Evolutionary conservation across 352 stramenopile species (phyloP).

Genomic region (Peronospora belbahrii): DNA sequence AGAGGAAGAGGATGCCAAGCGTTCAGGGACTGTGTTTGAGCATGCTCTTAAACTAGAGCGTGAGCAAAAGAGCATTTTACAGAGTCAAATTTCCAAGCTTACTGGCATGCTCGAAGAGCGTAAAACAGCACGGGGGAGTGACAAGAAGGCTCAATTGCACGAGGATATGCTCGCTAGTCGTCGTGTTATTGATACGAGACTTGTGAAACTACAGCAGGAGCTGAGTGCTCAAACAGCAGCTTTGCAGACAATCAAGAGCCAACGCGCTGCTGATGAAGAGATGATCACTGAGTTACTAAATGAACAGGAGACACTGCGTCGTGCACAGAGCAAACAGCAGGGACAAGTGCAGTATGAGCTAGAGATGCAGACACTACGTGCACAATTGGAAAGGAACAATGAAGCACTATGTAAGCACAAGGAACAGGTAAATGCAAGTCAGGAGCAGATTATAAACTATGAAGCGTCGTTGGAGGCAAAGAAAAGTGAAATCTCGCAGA

Average conservation of each 20-base stretch:
- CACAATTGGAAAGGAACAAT: slow-evolving; percentile 66
- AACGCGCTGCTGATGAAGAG: slow-evolving; percentile 64
- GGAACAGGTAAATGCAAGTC: slow-evolving; percentile 54
- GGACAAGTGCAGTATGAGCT: slow-evolving; percentile 47
- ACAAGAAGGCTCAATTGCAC: slow-evolving; percentile 48
- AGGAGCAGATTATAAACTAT: slow-evolving; percentile 61
- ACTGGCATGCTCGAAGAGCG: slow-evolving; percentile 61
- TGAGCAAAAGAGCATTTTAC: slow-evolving; percentile 57
- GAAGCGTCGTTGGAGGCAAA: slow-evolving; percentile 59
- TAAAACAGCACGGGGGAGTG: slow-evolving; percentile 27
- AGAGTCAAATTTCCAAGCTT: slow-evolving; percentile 76
- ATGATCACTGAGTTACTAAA: slow-evolving; percentile 82
- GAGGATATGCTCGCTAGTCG: slow-evolving; percentile 83
- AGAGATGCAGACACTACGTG: slow-evolving; percentile 64
- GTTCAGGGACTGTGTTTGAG: slow-evolving; percentile 77
- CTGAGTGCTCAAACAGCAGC: slow-evolving; percentile 46
- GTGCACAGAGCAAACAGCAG: slow-evolving; percentile 40
- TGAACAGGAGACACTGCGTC: slow-evolving; percentile 69
- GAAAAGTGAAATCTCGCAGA: slow-evolving; percentile 53
- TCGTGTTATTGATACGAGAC: slow-evolving; percentile 76
- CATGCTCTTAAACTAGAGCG: slow-evolving; percentile 77
- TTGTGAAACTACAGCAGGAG: slow-evolving; percentile 64
- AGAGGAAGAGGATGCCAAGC: slow-evolving; percentile 83
- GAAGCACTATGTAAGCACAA: slow-evolving; percentile 57
- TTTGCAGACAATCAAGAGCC: slow-evolving; percentile 57